phyloP scores from a whole-genome alignment of 345 rosid genomes.

The Lepidium africanum region DNA sequence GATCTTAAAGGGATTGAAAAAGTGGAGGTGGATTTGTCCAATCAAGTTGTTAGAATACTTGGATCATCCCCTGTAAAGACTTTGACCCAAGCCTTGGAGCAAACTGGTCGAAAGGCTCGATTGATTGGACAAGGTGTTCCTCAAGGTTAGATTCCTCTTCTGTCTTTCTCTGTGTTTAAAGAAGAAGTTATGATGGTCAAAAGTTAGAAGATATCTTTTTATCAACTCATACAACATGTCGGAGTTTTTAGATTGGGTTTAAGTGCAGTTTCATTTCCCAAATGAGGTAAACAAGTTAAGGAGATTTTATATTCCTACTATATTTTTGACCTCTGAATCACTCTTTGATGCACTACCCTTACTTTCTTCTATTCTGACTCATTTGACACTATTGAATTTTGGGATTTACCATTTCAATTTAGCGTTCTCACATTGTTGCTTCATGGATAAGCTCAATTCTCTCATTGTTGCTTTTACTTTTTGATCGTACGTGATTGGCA shows the following conservation, averaged over 20 bases:
- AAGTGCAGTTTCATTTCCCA: background rate
- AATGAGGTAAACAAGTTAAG: background rate
- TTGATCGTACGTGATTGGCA: constrained; percentile 23
- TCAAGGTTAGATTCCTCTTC: constrained; percentile 53
- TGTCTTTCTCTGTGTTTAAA: background rate
- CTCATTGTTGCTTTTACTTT: background rate
- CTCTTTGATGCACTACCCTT: background rate
- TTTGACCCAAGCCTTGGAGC: constrained; percentile 83
- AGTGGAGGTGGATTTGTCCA: constrained; percentile 75
- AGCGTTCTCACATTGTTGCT: background rate
- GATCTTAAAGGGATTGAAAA: constrained; percentile 48
- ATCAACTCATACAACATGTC: background rate
- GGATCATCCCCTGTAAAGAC: constrained; percentile 67
- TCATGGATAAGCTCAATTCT: background rate
- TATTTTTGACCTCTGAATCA: background rate
- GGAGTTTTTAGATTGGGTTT: background rate
- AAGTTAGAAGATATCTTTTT: background rate
- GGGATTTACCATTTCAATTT: background rate
- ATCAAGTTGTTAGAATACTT: constrained; percentile 78
- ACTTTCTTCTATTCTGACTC: background rate
- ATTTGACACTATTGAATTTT: background rate
- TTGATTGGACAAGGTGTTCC: constrained; percentile 93
- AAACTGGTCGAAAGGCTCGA: constrained; percentile 76
- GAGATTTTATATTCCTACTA: background rate
- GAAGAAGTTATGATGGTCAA: background rate